Percentiles rank a stretch among this genome's conserved stretches.
Evolutionary conservation across 768 basidiomycete species (phyloP).

Genomic region (Leccinum obscurum): DNA sequence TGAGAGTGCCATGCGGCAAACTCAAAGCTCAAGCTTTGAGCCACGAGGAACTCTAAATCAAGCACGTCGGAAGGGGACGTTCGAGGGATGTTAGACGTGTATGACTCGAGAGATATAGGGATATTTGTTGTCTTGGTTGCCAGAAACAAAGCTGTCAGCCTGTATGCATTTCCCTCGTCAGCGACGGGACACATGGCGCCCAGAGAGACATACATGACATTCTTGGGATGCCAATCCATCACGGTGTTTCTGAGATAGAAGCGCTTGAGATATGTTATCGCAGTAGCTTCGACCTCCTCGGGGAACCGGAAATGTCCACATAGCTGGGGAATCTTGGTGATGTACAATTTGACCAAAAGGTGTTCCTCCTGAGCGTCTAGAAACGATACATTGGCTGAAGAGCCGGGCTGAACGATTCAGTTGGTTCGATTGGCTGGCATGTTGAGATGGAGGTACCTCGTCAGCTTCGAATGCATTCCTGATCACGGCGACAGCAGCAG

Average conservation of each 20-base stretch:
- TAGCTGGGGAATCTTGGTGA: slow-evolving; percentile 80
- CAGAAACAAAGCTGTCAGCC: slow-evolving; percentile 93
- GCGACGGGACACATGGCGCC: not conserved
- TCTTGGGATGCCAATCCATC: slow-evolving; percentile 99
- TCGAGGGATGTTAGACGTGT: slow-evolving; percentile 80
- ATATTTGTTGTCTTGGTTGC: slow-evolving; percentile 98
- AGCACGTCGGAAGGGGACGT: slow-evolving; percentile 82
- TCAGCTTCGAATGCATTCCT: slow-evolving; percentile 75
- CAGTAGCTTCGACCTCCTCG: slow-evolving; percentile 92
- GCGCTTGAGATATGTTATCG: slow-evolving; percentile 88
- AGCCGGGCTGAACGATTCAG: slow-evolving; percentile 58
- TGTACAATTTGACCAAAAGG: slow-evolving; percentile 85
- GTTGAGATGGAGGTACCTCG: slow-evolving; percentile 50
- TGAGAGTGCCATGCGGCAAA: slow-evolving; percentile 93
- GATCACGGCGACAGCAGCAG: slow-evolving; percentile 74
- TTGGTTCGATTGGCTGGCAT: not conserved
- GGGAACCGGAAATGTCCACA: slow-evolving; percentile 86
- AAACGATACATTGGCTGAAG: slow-evolving; percentile 72
- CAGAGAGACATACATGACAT: slow-evolving; percentile 76
- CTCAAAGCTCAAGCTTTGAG: slow-evolving; percentile 92
- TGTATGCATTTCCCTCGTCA: slow-evolving; percentile 32
- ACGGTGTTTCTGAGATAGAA: slow-evolving; percentile 98
- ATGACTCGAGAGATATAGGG: slow-evolving; percentile 83
- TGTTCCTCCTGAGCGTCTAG: slow-evolving; percentile 78
- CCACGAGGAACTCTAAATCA: slow-evolving; percentile 93